Evolutionary conservation across 2,329 filamentous ascomycete species (phyloP).

Genomic region (Fonsecaea multimorphosa): DNA sequence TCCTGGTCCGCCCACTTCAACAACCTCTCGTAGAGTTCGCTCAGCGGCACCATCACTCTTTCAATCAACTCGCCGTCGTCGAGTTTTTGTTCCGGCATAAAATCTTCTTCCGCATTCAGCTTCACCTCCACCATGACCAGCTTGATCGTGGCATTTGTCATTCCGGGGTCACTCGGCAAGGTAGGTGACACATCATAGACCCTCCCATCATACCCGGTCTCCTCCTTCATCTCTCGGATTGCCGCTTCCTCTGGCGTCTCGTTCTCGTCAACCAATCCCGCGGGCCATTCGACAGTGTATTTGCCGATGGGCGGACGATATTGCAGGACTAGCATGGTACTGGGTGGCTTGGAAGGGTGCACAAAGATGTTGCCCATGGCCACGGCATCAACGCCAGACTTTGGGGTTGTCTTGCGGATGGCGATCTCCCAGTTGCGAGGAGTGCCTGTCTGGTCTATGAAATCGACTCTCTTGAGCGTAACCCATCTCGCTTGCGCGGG

Average conservation of each 20-base stretch:
- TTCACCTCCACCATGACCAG: conserved; percentile 66
- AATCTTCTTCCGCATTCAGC: conserved; percentile 54
- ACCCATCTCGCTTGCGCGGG: conserved; percentile 49
- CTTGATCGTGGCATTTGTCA: conserved; percentile 67
- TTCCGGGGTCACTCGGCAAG: conserved; percentile 70
- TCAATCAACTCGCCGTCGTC: conserved; percentile 69
- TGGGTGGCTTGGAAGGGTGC: conserved; percentile 53
- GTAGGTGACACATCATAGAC: conserved; percentile 64
- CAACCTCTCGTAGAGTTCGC: conserved; percentile 62
- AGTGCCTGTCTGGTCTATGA: conserved; percentile 33
- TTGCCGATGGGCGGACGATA: conserved; percentile 66
- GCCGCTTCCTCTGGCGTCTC: conserved; percentile 64
- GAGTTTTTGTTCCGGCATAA: conserved; percentile 62
- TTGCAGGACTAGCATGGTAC: conserved; percentile 59
- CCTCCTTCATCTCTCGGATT: conserved; percentile 65
- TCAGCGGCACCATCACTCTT: conserved; percentile 63
- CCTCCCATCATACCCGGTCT: conserved; percentile 66
- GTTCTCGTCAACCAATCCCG: conserved; percentile 63
- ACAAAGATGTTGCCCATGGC: conserved; percentile 62
- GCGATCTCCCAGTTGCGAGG: conserved; percentile 35
- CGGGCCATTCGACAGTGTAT: conserved; percentile 66
- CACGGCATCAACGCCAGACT: conserved; percentile 65
- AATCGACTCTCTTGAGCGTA: conserved; percentile 46
- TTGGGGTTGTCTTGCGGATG: conserved; percentile 57
- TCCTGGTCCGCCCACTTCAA: conserved; percentile 28